Base-by-base conservation (phyloP, 176 grass and related monocot genomes). In the Oryza nivara region DNA sequence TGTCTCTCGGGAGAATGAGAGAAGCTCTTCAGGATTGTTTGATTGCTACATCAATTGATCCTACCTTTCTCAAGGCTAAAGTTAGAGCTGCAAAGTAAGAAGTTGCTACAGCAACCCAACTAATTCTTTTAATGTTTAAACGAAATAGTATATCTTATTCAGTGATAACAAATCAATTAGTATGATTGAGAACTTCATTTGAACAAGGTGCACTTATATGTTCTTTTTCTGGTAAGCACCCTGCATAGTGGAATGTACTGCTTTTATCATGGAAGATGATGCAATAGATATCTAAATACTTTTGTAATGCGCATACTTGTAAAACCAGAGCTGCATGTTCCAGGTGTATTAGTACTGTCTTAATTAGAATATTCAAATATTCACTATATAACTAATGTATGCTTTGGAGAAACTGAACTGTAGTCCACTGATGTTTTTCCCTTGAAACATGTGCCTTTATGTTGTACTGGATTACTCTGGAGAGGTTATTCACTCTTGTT, bases 61-160 rank as follows among this genome's bases (percentile, higher is more conserved):
- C 91, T 64, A 85, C 52, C 71, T 99, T 99, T 89, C 49, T 92
- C 60, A 92, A 92, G 80, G 97, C 88, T 80, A 91, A 92, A 79
- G 73, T 99, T 85, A 91, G 97, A 88, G 73, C 92, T 89, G 97
- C 91, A 84, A 94, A 96, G 96, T 98, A 94, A 92, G 91, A 13
- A 58, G 65, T 61, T 74, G 11, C 56, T 81, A 68, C 69, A 83
- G 32, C 28, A 70, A 34, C 68, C 65, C 23, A 45, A 70, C 11
- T 20, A 54, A 58, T 64, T 80, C 22, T 71, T 76, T 75, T 34
- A 20, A 35, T 36, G 23, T 65, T 67, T 61, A 25, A 84, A 11
- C 26, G 28, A 70, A 26, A 16, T 68, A 32, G 30, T 32, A 32
- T 32, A 20, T 52, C 15, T 65, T 60, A 4, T 73, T 90, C 23